Evolutionary conservation across 805 yeast species (phyloP).

Genomic region (Zygosaccharomyces siamensis): DNA sequence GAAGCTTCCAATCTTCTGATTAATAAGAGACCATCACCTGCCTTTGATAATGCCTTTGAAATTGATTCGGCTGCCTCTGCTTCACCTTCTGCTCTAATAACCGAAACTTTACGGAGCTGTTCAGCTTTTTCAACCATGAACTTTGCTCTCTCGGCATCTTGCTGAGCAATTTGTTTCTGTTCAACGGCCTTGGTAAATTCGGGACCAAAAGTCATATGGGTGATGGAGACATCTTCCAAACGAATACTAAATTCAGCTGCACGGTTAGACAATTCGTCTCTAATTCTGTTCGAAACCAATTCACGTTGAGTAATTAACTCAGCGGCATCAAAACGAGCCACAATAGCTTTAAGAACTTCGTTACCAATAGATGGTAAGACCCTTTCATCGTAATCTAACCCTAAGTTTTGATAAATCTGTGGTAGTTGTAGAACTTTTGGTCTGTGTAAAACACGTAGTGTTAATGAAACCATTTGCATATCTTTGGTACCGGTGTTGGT

Average conservation of each 20-base stretch:
- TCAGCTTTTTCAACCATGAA: constrained; percentile 93
- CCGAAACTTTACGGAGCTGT: constrained; percentile 92
- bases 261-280: constrained; percentile 76
- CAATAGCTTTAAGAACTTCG: constrained; percentile 83
- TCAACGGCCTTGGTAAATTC: constrained; percentile 98
- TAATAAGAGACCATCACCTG: constrained; percentile 91
- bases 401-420: constrained; percentile 81
- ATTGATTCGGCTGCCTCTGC: constrained; percentile 97
- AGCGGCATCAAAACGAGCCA: constrained; percentile 93
- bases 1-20: constrained; percentile 96
- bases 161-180: constrained; percentile 98
- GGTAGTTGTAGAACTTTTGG: constrained; percentile 87
- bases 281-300: constrained; percentile 81
- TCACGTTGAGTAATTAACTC: constrained; percentile 97
- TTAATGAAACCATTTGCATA: constrained; percentile 89
- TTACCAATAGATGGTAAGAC: constrained; percentile 90
- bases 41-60: constrained; percentile 85
- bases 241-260: constrained; percentile 86
- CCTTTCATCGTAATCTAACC: constrained; percentile 91
- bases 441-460: constrained; percentile 87
- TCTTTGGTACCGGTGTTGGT: constrained; percentile 97
- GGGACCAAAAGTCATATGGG: constrained; percentile 94
- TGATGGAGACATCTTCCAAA: constrained; percentile 94
- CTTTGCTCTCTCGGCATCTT: constrained; percentile 96
- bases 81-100: constrained; percentile 98